A percentile compares a stretch with the other conserved stretches of the same genome.
Evolutionary conservation across 768 basidiomycete species (phyloP).

Genomic region (Zangia roseola): DNA sequence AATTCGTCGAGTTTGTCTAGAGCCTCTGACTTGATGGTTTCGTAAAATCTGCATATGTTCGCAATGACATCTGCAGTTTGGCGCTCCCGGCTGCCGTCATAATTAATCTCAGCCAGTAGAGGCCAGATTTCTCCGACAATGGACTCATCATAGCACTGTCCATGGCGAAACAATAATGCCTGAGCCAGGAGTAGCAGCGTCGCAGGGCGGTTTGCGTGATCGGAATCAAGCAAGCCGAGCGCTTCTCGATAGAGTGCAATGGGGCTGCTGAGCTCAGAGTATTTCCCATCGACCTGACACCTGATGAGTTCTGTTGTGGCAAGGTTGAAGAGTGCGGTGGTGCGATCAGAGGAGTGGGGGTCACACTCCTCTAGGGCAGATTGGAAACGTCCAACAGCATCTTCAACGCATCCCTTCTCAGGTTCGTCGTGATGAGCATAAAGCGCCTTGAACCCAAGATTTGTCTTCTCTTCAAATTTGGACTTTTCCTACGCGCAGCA

Average conservation of each 20-base stretch:
- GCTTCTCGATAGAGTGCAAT: slow-evolving; percentile 6
- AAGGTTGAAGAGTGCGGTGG: slow-evolving; percentile 11
- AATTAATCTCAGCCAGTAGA: no score
- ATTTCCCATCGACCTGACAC: background rate
- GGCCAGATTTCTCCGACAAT: no score
- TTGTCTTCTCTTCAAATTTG: background rate
- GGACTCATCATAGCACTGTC: no score
- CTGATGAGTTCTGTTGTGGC: slow-evolving; percentile 2
- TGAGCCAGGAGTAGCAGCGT: slow-evolving; percentile 3
- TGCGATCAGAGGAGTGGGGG: background rate
- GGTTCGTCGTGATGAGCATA: background rate
- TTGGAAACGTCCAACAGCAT: no score
- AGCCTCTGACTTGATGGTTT: no score
- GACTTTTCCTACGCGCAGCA: no score
- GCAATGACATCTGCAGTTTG: no score
- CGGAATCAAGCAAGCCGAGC: slow-evolving; percentile 4
- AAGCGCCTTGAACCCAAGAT: slow-evolving; percentile 1
- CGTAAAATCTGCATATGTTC: no score
- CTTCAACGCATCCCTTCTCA: background rate
- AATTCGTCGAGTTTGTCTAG: no score
- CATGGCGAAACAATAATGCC: background rate
- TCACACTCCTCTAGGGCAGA: slow-evolving; percentile 5
- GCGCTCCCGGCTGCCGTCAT: no score
- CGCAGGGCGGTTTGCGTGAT: slow-evolving; percentile 5
- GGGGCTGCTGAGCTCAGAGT: background rate